Base-by-base conservation (phyloP, 495 filamentous ascomycete genomes). In the Platismatia glauca region DNA sequence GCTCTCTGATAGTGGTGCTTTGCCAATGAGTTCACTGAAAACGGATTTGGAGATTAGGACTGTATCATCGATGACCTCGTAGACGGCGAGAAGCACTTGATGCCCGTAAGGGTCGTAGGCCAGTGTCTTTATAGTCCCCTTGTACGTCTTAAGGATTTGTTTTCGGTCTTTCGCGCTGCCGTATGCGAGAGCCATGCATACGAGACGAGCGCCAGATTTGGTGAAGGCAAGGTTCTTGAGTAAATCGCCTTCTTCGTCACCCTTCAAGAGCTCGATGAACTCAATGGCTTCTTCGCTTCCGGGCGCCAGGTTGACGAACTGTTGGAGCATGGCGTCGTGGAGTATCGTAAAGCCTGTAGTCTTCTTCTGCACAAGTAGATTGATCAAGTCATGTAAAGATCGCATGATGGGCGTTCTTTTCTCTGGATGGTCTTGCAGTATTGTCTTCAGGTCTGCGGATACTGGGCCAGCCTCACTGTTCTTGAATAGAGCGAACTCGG, bases 281-380 rank as follows among this genome's bases (percentile, higher is more conserved):
- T 96, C 91, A 44, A 81, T 89, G 44, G 86, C 80, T 71, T 96
- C 93, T 46, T 85, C 82, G 67, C 83, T 88, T 24, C 86, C 90
- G 16, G 84, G 78, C 57, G 86, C 87, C 53, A 85, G 82, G 70
- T 88, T 91, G 55, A 90, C 79, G 75, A 91, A 94, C 72, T 97
- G 97, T 71, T 99, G 91, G 55, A 97, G 82, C 93, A 97, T 95
- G 27, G 94, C 95, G 66, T 95, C 93, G 73, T 99, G 95, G 7
- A 97, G 81, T 79, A 97, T 92, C 1, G 91, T 95, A 74, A 97
- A 99, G 9, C 88, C 91, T 18, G 91, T 93, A 67, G 89, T 84
- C 76, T 95, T 91, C 81, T 99, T 99, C 76, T 97, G 91, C 59
- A 97, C 80, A 29, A 97, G 82, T 61, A 86, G 82, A 72, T 96